These are phyloP conservation scores for Sutorius australiensis DNA, from an alignment of 768 basidiomycete genomes.

Conservation along the genomic window DNA sequence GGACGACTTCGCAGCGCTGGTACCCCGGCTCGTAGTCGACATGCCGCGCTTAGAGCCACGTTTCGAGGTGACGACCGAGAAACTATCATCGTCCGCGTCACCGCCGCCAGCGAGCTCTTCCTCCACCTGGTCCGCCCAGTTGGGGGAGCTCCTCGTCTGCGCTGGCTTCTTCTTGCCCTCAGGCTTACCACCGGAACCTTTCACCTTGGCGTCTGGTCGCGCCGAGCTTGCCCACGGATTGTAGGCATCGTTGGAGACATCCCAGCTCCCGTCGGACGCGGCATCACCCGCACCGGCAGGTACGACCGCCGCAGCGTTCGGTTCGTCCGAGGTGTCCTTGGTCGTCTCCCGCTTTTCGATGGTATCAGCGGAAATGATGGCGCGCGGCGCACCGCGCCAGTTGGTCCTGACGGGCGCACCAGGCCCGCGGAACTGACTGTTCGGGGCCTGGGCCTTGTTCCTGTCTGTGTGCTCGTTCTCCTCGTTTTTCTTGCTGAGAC, in stretches of 20 bases:
- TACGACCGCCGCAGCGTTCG: conserved; percentile 1
- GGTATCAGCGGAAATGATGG: conserved; percentile 22
- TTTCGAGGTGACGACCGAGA: conserved; percentile 11
- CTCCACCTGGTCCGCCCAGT: conserved; percentile 31
- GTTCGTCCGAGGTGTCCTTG: conserved; percentile 4
- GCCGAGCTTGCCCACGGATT: conserved; percentile 21
- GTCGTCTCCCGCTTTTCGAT: conserved; percentile 24
- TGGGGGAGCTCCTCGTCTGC: conserved; percentile 3
- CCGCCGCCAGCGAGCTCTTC: conserved; percentile 6
- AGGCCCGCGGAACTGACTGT: conserved; percentile 25
- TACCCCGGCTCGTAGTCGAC: conserved; percentile 9
- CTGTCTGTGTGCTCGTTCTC: background rate
- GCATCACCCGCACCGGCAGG: conserved; percentile 1
- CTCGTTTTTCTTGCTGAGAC: conserved; percentile 7
- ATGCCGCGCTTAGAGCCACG: conserved; percentile 11
- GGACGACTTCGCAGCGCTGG: conserved; percentile 14
- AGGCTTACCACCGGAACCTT: background rate
- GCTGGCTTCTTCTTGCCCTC: conserved; percentile 8
- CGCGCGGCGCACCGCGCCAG: conserved; percentile 28
- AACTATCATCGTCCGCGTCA: background rate
- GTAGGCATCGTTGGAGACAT: conserved; percentile 12
- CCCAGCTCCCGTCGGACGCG: conserved; percentile 23
- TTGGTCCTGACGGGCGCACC: conserved; percentile 31
- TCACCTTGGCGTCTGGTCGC: conserved; percentile 8
- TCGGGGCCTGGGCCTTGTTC: conserved; percentile 4